Conservation (phyloP, 495 filamentous ascomycete genomes). For the Penicillium lagena region DNA sequence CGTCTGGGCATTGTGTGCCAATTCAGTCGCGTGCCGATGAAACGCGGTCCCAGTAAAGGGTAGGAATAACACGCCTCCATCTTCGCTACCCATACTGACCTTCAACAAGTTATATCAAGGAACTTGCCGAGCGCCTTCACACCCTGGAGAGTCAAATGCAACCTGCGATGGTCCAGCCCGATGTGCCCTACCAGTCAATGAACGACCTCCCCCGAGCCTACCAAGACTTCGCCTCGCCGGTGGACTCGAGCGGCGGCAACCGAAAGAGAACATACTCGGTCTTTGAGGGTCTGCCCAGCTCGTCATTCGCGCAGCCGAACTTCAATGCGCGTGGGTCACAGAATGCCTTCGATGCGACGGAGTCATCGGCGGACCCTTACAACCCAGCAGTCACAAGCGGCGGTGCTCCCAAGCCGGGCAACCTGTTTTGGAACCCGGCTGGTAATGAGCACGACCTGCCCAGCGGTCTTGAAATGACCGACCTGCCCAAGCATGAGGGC, state of each 20-base stretch:
- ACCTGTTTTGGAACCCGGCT: slow-evolving; percentile 31
- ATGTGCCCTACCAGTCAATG: slow-evolving; percentile 41
- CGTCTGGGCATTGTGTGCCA: slow-evolving; percentile 71
- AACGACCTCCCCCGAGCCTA: slow-evolving; percentile 40
- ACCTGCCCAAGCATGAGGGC: slow-evolving; percentile 27
- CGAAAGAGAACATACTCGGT: slow-evolving; percentile 54
- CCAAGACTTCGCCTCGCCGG: slow-evolving; percentile 44
- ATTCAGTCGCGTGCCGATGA: slow-evolving; percentile 91
- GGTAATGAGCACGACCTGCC: slow-evolving; percentile 32
- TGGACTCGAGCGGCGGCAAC: slow-evolving; percentile 29
- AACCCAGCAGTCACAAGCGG: slow-evolving; percentile 22
- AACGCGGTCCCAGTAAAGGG: slow-evolving; percentile 94
- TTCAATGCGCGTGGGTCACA: slow-evolving; percentile 37
- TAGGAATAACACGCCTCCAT: slow-evolving; percentile 28
- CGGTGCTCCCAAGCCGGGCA: slow-evolving; percentile 29
- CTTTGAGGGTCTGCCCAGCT: slow-evolving; percentile 43
- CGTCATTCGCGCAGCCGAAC: slow-evolving; percentile 38
- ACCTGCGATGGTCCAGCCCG: slow-evolving; percentile 38
- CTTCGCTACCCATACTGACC: slow-evolving; percentile 13
- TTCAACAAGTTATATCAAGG: slow-evolving; percentile 77
- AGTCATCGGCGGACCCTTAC: slow-evolving; percentile 40
- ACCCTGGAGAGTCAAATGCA: slow-evolving; percentile 68
- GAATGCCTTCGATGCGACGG: slow-evolving; percentile 30
- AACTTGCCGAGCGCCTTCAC: slow-evolving; percentile 82
- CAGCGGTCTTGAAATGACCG: slow-evolving; percentile 29